Base-by-base conservation (phyloP, 306 rosid species). In the Glycine latifolia region DNA sequence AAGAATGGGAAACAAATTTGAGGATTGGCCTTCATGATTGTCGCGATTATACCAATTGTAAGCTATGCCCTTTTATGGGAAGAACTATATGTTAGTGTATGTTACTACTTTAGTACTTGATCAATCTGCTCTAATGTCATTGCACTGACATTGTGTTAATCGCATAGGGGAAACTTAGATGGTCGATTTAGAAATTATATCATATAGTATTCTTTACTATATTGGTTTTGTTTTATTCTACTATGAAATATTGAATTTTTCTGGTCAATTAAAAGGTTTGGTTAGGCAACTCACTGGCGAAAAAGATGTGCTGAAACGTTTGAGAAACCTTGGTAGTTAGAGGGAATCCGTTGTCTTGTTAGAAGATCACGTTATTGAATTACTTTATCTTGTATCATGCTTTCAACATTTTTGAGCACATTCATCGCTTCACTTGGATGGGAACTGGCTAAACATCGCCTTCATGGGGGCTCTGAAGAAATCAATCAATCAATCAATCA, bases 1-100 rank as follows among this genome's bases (percentile, higher is more conserved):
- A 61, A 84, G 88, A 31, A 17, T 95, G 97, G 96, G 93, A 88
- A 55, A 87, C 87, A 39, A 53, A 78, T 85, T 79, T 91, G 88
- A 84, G 82, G 83, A 87, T 91, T 52, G 97, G 98, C 35, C 68
- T 16, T 47, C 91, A 95, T 46, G 99, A 95, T 74, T 95, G 99
- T 73, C 91, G 98, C 31, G 77, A 91, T 82, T 93, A 93, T 77
- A 84, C 99, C 70, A 93, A 95, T 26, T 92, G 99, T 93, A 90
- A 85, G 20, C n/a, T 75, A 11, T 46, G 44, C 43, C 37, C 52
- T 47, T 44, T 14, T 15, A 33, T 8, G 39, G 41, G 33, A 66
- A 61, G 11, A 12, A 53, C 0, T 73, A 54, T 71, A 1, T 62
- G 49, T 62, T n/a, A 26, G 31, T 46, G 75, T 60, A 46, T 60